These are phyloP conservation scores for Leonotis leonurus DNA, from an alignment of 257 asterid species.

Conservation along the genomic window DNA sequence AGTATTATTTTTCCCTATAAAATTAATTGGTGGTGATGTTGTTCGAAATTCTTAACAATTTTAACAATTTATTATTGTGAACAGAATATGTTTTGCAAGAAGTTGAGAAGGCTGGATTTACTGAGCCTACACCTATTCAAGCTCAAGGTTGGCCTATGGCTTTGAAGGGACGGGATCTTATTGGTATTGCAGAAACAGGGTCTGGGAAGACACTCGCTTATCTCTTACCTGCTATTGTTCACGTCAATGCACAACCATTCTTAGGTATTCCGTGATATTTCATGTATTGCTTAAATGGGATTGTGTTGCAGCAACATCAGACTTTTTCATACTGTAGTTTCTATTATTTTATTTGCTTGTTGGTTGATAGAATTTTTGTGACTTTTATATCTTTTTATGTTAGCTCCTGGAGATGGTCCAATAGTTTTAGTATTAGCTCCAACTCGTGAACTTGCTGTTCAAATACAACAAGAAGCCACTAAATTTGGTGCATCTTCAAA, in stretches of 20 bases:
- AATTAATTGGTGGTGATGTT: too few species aligned
- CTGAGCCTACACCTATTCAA: constrained; percentile 96
- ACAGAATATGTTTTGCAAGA: constrained; percentile 95
- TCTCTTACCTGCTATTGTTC: constrained; percentile 89
- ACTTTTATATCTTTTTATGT: constrained; percentile 25
- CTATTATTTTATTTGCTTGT: background rate
- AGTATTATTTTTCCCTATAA: too few species aligned
- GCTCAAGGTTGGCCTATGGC: constrained; percentile 99
- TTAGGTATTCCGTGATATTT: constrained; percentile 54
- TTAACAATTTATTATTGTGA: constrained; percentile 1
- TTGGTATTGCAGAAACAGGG: constrained; percentile 99
- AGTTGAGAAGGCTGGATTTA: constrained; percentile 84
- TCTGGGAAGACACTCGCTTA: constrained; percentile 96
- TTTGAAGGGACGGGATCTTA: constrained; percentile 91
- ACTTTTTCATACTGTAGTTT: background rate
- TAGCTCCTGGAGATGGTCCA: constrained; percentile 99
- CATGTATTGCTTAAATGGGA: background rate
- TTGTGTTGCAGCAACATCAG: background rate
- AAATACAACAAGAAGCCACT: constrained; percentile 95
- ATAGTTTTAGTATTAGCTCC: constrained; percentile 99
- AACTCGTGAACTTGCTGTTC: constrained; percentile 99
- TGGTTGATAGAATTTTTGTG: constrained; percentile 27
- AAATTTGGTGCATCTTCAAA: constrained; percentile 98
- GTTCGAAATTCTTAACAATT: too few species aligned
- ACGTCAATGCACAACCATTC: constrained; percentile 95